These are phyloP conservation scores for Fusarium chaquense DNA, from an alignment of 2,329 filamentous ascomycete genomes.

Conservation along the genomic window DNA sequence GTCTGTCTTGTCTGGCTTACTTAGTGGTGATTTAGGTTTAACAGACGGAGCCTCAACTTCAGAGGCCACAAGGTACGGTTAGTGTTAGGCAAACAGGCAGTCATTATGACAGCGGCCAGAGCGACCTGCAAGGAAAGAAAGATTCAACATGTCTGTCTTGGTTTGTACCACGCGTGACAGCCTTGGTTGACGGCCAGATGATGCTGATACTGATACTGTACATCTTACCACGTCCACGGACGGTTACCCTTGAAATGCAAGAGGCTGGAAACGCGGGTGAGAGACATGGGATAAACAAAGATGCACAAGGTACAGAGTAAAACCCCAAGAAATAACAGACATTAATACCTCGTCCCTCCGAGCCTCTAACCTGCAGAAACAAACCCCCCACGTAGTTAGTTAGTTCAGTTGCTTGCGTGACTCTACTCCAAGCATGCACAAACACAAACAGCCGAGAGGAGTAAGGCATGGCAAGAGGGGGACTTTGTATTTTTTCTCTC, in stretches of 20 bases:
- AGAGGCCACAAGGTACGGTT: neutral
- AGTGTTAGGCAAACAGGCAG: neutral
- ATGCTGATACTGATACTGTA: slow-evolving; percentile 12
- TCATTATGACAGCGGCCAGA: slow-evolving; percentile 17
- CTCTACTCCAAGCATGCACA: slow-evolving; percentile 13
- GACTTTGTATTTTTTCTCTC: neutral
- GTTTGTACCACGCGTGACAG: slow-evolving; percentile 9
- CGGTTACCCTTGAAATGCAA: neutral
- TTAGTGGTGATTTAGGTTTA: neutral
- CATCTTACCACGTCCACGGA: neutral
- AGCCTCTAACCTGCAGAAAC: slow-evolving; percentile 16
- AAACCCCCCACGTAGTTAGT: slow-evolving; percentile 28
- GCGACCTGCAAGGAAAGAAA: neutral
- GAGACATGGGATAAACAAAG: neutral
- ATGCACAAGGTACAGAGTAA: neutral
- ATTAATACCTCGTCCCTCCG: slow-evolving; percentile 7
- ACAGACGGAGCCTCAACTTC: slow-evolving; percentile 35
- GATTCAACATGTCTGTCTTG: slow-evolving; percentile 8
- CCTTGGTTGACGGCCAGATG: slow-evolving; percentile 27
- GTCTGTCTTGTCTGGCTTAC: neutral
- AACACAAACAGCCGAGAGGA: slow-evolving; percentile 19
- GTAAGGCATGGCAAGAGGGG: neutral
- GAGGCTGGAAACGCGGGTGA: slow-evolving; percentile 6
- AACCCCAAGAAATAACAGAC: neutral
- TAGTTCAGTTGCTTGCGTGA: slow-evolving; percentile 28